phyloP scores from a whole-genome alignment of 768 basidiomycete species.

The Termitomyces sp. region DNA sequence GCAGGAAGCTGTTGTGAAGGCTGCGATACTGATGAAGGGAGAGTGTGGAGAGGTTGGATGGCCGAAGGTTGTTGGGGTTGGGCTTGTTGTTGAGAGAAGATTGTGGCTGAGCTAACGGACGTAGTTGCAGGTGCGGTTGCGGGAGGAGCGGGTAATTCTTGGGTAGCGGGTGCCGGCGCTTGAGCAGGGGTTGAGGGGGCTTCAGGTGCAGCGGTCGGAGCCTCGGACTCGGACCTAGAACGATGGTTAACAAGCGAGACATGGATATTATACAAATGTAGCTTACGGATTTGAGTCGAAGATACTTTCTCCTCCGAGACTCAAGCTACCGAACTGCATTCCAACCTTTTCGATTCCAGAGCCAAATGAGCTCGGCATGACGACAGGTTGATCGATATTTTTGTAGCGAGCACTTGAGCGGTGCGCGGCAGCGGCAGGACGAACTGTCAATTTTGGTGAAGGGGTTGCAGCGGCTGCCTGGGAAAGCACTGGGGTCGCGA shows the following conservation, averaged over 20 bases:
- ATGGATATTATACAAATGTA: conserved; percentile 12
- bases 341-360: conserved; percentile 72
- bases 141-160: conserved; percentile 35
- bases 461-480: conserved; percentile 41
- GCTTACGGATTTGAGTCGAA: conserved; percentile 55
- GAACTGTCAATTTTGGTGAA: conserved; percentile 50
- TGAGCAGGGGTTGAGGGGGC: conserved; percentile 33
- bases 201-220: conserved; percentile 25
- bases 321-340: conserved; percentile 89
- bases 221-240: conserved; percentile 20
- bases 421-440: conserved; percentile 53
- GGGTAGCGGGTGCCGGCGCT: conserved; percentile 26
- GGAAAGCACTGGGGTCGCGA: conserved; percentile 29
- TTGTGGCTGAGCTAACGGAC: conserved; percentile 38
- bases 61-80: conserved; percentile 31
- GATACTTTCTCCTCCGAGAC: conserved; percentile 66
- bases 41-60: conserved; percentile 21
- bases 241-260: background rate
- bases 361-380: conserved; percentile 73
- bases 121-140: conserved; percentile 35
- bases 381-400: conserved; percentile 74
- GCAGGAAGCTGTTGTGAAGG: conserved; percentile 38
- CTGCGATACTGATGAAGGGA: conserved; percentile 25
- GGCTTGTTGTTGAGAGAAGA: conserved; percentile 47
- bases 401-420: conserved; percentile 66